These are phyloP conservation scores for Kickxella alabastrina DNA, from an alignment of 192 early-diverging fungal genomes.

Conservation along the genomic window DNA sequence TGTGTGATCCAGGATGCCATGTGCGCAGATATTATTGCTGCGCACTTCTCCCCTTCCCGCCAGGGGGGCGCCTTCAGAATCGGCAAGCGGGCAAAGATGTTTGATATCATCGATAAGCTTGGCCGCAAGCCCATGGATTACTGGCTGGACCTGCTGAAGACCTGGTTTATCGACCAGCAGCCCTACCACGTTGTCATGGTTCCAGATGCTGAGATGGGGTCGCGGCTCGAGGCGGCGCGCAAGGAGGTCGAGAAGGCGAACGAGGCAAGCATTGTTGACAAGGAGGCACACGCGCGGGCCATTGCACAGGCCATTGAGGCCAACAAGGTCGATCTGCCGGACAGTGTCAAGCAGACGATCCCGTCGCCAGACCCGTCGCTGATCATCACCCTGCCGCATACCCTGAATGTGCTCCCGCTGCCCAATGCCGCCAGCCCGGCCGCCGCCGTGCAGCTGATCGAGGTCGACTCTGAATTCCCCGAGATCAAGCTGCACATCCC, in stretches of 20 bases:
- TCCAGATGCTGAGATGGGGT: conserved; percentile 19
- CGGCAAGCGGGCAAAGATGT: conserved; percentile 20
- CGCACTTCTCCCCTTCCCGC: conserved; percentile 27
- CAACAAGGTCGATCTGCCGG: conserved; percentile 45
- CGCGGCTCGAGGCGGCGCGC: conserved; percentile 24
- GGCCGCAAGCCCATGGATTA: conserved; percentile 15
- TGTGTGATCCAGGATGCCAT: conserved; percentile 17
- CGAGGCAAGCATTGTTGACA: conserved; percentile 18
- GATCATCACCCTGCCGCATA: conserved; percentile 14
- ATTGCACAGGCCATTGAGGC: conserved; percentile 45
- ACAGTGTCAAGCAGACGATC: conserved; percentile 54
- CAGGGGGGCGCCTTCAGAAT: conserved; percentile 8
- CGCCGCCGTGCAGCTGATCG: conserved; percentile 55
- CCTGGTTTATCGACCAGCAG: conserved; percentile 29
- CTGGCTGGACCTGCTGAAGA: conserved; percentile 42
- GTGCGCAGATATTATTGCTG: conserved; percentile 30
- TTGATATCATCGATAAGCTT: conserved; percentile 33
- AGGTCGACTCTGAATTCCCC: conserved; percentile 64
- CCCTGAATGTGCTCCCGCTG: conserved; percentile 1
- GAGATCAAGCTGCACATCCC: conserved; percentile 59
- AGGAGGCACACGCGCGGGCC: conserved; percentile 39
- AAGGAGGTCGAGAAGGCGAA: conserved; percentile 20
- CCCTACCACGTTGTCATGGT: conserved; percentile 27
- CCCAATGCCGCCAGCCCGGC: conserved; percentile 45
- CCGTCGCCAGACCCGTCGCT: conserved; percentile 37